Evolutionary conservation across 768 basidiomycete species (phyloP).

Genomic region (Hortiboletus campestris): DNA sequence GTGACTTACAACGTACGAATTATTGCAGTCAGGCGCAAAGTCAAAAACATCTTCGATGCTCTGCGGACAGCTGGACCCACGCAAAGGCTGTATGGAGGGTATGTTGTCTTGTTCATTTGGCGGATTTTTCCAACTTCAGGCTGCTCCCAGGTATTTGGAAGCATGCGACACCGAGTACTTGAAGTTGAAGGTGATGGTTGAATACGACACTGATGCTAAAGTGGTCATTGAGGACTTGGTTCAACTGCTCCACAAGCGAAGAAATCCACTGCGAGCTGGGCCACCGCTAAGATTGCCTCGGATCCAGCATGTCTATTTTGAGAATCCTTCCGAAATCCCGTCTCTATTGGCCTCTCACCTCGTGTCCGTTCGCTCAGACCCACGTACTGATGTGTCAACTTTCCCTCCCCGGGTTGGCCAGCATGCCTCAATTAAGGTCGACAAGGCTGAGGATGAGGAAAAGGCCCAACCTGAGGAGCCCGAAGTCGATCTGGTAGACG

Average conservation of each 20-base stretch:
- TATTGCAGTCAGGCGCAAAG: not conserved
- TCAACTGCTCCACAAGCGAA: conserved; percentile 20
- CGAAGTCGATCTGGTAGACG: conserved; percentile 5
- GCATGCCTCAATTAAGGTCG: not conserved
- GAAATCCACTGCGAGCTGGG: too few species aligned
- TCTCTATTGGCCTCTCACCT: conserved; percentile 12
- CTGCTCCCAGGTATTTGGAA: too few species aligned
- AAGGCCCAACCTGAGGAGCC: not conserved
- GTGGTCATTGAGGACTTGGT: conserved; percentile 17
- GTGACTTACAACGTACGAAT: conserved; percentile 27
- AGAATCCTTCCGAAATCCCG: too few species aligned
- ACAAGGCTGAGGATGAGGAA: not conserved
- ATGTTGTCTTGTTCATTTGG: too few species aligned
- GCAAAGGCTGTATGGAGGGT: conserved; percentile 12
- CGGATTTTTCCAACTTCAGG: too few species aligned
- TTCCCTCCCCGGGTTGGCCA: conserved; percentile 11
- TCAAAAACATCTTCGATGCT: conserved; percentile 5
- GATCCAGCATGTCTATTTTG: too few species aligned
- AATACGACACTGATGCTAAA: too few species aligned
- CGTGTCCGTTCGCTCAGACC: conserved; percentile 9
- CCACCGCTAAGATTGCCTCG: too few species aligned
- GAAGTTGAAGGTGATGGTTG: too few species aligned
- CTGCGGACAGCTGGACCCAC: not conserved
- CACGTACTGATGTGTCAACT: conserved; percentile 12
- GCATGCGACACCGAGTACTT: conserved; percentile 15